These are phyloP conservation scores for Candida bentonensis DNA, from an alignment of 805 yeast genomes.

Conservation along the genomic window DNA sequence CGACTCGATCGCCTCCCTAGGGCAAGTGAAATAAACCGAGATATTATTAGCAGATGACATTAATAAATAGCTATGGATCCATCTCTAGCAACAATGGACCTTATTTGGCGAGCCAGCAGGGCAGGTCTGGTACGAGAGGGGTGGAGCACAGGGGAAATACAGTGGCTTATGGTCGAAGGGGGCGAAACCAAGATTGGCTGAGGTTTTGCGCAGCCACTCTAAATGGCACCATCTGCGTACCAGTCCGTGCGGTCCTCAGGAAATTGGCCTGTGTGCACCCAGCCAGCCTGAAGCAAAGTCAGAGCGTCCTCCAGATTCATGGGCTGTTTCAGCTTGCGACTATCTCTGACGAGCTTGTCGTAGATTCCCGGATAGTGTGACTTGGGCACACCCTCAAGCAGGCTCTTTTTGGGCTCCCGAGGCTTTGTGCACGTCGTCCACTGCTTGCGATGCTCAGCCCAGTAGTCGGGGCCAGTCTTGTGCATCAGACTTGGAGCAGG, in stretches of 20 bases:
- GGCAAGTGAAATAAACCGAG: too few species aligned
- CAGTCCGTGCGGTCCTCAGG: conserved; percentile 12
- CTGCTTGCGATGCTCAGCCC: conserved; percentile 53
- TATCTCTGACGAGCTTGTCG: conserved; percentile 53
- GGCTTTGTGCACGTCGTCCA: conserved; percentile 35
- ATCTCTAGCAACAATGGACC: too few species aligned
- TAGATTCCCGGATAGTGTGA: conserved; percentile 35
- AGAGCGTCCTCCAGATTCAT: conserved; percentile 64
- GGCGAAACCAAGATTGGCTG: too few species aligned
- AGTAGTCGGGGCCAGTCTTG: conserved; percentile 41
- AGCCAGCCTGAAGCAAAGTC: conserved; percentile 64
- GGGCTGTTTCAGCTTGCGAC: conserved; percentile 50
- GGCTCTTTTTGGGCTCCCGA: conserved; percentile 8
- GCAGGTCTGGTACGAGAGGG: too few species aligned
- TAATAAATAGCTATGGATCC: too few species aligned
- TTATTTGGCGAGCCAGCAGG: too few species aligned
- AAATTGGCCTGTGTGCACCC: conserved; percentile 73
- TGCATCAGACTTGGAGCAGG: too few species aligned
- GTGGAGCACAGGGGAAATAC: too few species aligned
- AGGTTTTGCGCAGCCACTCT: too few species aligned
- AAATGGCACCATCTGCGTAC: conserved; percentile 3
- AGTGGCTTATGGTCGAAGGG: too few species aligned
- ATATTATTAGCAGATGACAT: too few species aligned
- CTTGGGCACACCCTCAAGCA: conserved; percentile 17
- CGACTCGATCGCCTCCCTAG: too few species aligned